Conservation (phyloP, 768 basidiomycete species). For the Lactifluus piperatus region DNA sequence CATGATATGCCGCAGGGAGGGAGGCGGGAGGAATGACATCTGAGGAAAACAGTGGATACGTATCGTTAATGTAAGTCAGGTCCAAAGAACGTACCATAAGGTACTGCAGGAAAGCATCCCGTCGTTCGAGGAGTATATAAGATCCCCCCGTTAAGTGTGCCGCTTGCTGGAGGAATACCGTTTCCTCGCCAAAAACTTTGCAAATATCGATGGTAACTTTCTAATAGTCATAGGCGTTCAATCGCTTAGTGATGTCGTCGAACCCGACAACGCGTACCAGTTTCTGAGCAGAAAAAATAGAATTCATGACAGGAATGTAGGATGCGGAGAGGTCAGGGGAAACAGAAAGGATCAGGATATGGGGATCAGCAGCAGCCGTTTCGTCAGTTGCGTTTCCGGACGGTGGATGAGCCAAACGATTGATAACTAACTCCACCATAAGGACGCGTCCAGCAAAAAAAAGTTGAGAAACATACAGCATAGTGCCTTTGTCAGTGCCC, state of each 20-base stretch:
- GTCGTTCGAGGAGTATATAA: conserved; percentile 75
- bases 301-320: conserved; percentile 98
- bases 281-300: conserved; percentile 98
- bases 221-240: conserved; percentile 32
- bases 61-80: not conserved
- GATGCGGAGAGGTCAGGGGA: conserved; percentile 84
- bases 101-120: conserved; percentile 87
- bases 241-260: not conserved
- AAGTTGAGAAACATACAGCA: conserved; percentile 52
- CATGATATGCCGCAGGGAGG: conserved; percentile 64
- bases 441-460: not conserved
- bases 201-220: conserved; percentile 96
- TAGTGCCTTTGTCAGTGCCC: conserved; percentile 84
- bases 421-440: conserved; percentile 50
- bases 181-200: conserved; percentile 81
- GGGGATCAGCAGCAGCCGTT: conserved; percentile 36
- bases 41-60: conserved; percentile 28
- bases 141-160: conserved; percentile 92
- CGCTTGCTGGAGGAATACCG: conserved; percentile 96
- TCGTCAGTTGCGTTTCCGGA: conserved; percentile 28
- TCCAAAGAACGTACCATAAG: conserved; percentile 48
- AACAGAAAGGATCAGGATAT: conserved; percentile 77
- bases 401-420: conserved; percentile 38
- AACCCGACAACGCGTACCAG: conserved; percentile 42
- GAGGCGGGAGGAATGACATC: conserved; percentile 78